phyloP scores from a whole-genome alignment of 1,139 yeast species.

The Pichia sp. region DNA sequence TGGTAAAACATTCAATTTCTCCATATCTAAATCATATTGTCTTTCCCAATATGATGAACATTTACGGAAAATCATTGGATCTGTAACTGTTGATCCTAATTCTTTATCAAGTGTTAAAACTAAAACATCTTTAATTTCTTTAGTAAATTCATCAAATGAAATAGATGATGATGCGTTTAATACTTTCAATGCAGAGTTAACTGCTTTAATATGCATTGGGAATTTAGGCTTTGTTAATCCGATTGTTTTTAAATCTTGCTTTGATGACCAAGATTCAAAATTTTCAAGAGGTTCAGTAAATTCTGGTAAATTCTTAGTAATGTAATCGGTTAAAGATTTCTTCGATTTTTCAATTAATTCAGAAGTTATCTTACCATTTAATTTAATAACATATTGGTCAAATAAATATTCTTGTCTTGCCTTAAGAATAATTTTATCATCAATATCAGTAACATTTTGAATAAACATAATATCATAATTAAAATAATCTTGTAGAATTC shows the following conservation, averaged over 20 bases:
- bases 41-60: constrained; percentile 89
- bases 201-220: constrained; percentile 76
- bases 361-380: constrained; percentile 30
- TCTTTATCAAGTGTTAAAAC: constrained; percentile 68
- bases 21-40: constrained; percentile 82
- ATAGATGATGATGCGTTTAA: constrained; percentile 25
- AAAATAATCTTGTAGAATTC: constrained; percentile 83
- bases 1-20: constrained; percentile 70
- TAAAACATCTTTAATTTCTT: constrained; percentile 59
- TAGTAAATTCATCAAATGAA: constrained; percentile 38
- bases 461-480: constrained; percentile 82
- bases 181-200: constrained; percentile 45
- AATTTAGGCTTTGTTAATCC: constrained; percentile 66
- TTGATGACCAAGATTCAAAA: constrained; percentile 46
- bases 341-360: constrained; percentile 37
- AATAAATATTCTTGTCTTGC: constrained; percentile 87
- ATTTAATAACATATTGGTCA: constrained; percentile 44
- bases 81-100: constrained; percentile 70
- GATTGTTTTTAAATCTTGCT: constrained; percentile 44
- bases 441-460: constrained; percentile 96
- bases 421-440: constrained; percentile 89
- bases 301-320: constrained; percentile 52
- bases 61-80: constrained; percentile 74
- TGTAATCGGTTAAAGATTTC: constrained; percentile 44
- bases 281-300: constrained; percentile 30